A percentile compares a stretch with the other conserved stretches of the same genome.
phyloP scores from a whole-genome alignment of 1,284 basidiomycete genomes.

The Phenoliferia sp. region DNA sequence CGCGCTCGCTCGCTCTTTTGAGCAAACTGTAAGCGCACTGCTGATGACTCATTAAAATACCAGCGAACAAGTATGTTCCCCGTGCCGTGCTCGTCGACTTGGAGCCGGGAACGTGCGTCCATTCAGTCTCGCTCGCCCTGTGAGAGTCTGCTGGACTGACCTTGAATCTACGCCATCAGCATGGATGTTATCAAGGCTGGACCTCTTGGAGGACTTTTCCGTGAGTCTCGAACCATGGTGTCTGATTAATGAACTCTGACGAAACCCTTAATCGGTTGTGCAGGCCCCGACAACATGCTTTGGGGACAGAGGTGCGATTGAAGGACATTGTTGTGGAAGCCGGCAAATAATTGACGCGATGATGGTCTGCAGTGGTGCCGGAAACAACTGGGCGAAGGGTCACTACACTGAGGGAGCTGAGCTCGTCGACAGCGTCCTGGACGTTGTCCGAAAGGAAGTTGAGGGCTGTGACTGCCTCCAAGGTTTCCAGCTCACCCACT shows the following conservation, averaged over 20 bases:
- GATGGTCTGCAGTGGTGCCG: slow-evolving; percentile 48
- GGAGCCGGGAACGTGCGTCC: slow-evolving; percentile 67
- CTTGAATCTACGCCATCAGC: background rate
- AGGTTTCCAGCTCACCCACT: slow-evolving; percentile 60
- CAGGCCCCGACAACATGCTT: slow-evolving; percentile 49
- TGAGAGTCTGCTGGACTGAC: too few relatives aligned
- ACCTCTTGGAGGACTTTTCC: slow-evolving; percentile 50
- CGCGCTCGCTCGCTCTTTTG: background rate
- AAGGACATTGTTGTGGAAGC: background rate
- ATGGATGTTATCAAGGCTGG: slow-evolving; percentile 41
- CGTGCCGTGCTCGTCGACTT: slow-evolving; percentile 91
- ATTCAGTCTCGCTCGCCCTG: background rate
- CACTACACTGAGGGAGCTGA: slow-evolving; percentile 90
- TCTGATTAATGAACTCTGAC: too few relatives aligned
- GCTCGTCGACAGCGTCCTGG: slow-evolving; percentile 77
- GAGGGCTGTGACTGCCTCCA: slow-evolving; percentile 55
- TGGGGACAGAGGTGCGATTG: slow-evolving; percentile 53
- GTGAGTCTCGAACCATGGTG: too few relatives aligned
- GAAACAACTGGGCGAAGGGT: slow-evolving; percentile 46
- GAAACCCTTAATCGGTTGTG: too few relatives aligned
- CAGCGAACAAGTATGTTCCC: slow-evolving; percentile 79
- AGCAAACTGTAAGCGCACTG: background rate
- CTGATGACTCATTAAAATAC: too few relatives aligned
- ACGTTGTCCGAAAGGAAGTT: slow-evolving; percentile 57
- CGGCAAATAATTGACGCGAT: background rate